Base-by-base conservation (phyloP, 2,329 filamentous ascomycete species). In the Aspergillus versicolor region DNA sequence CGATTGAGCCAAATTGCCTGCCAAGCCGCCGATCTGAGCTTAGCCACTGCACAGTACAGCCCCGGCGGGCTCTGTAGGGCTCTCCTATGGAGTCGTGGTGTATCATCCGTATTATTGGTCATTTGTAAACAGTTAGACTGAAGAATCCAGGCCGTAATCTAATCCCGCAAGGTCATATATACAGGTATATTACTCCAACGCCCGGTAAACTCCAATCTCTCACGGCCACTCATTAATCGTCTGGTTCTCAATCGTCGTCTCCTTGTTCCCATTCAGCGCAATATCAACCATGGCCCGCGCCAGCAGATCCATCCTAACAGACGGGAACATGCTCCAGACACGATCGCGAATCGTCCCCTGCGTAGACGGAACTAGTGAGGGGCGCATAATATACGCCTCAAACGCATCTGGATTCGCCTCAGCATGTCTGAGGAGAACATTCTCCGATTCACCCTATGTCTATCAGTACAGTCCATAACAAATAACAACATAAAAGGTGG, bases 321-420 rank as follows among this genome's bases (percentile, higher is more conserved):
- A 67, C 2, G 63, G 52, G 2, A 40, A 59, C 27, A 67, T 22
- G 4, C 61, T 34, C 38, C 56, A 57, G 4, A 59, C 5, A 13
- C 58, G 41, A 15, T 60, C 58, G 1, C n/a, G 45, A n/a, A 63
- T 34, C 5, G 24, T 63, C 15, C 54, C 52, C 3, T 34, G 46
- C 3, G 30, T 38, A 5, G 56, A 51, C 6, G 63, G 44, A 3
- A 67, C 58, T 42, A 65, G 43, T 9, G 42, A 62, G 9, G 65
- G 62, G 7, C 60, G 63, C 60, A 67, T 42, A 34, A 66, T 61
- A 45, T 65, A 62, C 8, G 56, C 22, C 48, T 62, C 56, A 11
- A 67, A 65, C 3, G 54, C 7, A 34, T 53, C 48, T 8, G 52
- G 27, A 19, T 60, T 30, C 3, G 44, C 58, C 5, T 61, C 54